A percentile compares a stretch with the other conserved stretches of the same genome.
Evolutionary conservation across 345 rosid species (phyloP).

Genomic region (Rhizophora apiculata): DNA sequence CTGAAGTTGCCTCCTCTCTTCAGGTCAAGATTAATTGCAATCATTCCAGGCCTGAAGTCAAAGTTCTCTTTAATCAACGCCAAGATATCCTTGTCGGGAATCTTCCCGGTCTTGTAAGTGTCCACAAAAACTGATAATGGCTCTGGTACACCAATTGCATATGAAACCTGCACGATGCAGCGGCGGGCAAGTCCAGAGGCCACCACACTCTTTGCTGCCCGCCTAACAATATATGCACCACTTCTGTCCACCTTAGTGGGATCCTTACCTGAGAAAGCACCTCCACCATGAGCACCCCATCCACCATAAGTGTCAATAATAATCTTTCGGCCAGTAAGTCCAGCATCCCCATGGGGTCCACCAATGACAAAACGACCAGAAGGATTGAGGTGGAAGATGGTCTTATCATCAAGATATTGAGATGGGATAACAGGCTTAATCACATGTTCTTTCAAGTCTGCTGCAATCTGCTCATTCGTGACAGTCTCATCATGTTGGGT

Average conservation of each 20-base stretch:
- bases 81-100: conserved; percentile 36
- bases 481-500: conserved; percentile 83
- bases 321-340: conserved; percentile 78
- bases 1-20: conserved; percentile 68
- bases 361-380: conserved; percentile 82
- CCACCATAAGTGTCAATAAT: conserved; percentile 68
- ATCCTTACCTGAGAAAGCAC: conserved; percentile 62
- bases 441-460: conserved; percentile 65
- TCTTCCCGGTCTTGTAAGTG: conserved; percentile 35
- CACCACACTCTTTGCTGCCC: conserved; percentile 74
- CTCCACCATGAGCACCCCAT: conserved; percentile 64
- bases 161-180: conserved; percentile 71
- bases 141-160: conserved; percentile 68
- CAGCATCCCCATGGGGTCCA: conserved; percentile 85
- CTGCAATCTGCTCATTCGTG: conserved; percentile 64
- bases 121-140: conserved; percentile 65
- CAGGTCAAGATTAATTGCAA: conserved; percentile 68
- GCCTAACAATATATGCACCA: conserved; percentile 78
- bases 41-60: conserved; percentile 81
- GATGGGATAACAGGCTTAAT: conserved; percentile 72
- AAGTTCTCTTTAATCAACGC: conserved; percentile 52
- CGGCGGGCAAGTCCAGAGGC: conserved; percentile 76
- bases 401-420: conserved; percentile 64
- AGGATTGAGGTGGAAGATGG: conserved; percentile 79
- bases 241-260: conserved; percentile 79